Evolutionary conservation across 2,329 filamentous ascomycete species (phyloP).

Genomic region (Orbilia oligospora): DNA sequence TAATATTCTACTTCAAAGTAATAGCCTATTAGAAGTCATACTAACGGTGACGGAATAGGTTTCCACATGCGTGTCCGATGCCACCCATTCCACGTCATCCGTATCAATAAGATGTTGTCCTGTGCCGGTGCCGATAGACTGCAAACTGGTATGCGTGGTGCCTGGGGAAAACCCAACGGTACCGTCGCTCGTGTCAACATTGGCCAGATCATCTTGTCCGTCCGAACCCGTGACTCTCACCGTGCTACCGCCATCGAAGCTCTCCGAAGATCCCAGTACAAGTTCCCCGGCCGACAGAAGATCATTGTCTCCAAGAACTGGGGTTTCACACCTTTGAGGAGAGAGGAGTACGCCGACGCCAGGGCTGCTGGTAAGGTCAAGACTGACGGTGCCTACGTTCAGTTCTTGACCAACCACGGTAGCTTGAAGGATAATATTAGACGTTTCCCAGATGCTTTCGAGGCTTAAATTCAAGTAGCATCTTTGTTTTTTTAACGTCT

Average conservation of each 20-base stretch:
- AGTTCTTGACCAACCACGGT: constrained; percentile 98
- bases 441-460: constrained; percentile 94
- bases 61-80: constrained; percentile 79
- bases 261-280: constrained; percentile 99
- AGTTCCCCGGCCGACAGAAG: constrained; percentile 99
- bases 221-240: constrained; percentile 96
- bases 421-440: constrained; percentile 87
- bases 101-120: constrained; percentile 99
- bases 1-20: neutral
- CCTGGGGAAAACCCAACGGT: constrained; percentile 99
- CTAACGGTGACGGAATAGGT: constrained; percentile 65
- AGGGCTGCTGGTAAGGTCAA: constrained; percentile 93
- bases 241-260: constrained; percentile 95
- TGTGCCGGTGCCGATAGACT: constrained; percentile 99
- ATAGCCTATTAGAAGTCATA: neutral
- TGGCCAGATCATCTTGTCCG: constrained; percentile 97
- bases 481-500: constrained; percentile 42
- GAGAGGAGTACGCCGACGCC: constrained; percentile 96
- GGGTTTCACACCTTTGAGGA: constrained; percentile 98
- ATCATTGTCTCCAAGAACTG: constrained; percentile 99
- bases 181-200: constrained; percentile 99
- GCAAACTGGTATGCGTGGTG: constrained; percentile 99
- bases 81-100: constrained; percentile 99
- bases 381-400: constrained; percentile 98
- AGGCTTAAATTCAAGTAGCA: constrained; percentile 61